phyloP scores from a whole-genome alignment of 2,329 filamentous ascomycete genomes.

The Fusarium sp. region DNA sequence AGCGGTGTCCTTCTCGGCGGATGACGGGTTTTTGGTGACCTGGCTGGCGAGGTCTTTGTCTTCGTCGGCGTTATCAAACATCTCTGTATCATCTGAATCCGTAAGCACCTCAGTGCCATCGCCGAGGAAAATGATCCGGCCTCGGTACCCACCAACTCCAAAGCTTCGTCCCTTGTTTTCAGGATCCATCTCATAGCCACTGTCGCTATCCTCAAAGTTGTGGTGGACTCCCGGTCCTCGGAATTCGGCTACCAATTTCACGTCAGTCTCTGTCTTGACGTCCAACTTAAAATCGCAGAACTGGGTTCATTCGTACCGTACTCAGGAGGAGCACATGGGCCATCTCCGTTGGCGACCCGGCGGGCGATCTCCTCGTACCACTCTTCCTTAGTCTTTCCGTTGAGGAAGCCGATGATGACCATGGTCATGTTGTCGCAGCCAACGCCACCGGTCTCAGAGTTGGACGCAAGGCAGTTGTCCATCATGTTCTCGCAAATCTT shows the following conservation, averaged over 20 bases:
- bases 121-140: conserved; percentile 92
- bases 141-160: conserved; percentile 76
- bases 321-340: conserved; percentile 97
- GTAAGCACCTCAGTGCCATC: conserved; percentile 94
- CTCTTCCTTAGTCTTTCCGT: conserved; percentile 93
- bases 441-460: conserved; percentile 96
- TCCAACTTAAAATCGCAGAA: conserved; percentile 8
- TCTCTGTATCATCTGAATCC: conserved; percentile 89
- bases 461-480: conserved; percentile 98
- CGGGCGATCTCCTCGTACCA: conserved; percentile 98
- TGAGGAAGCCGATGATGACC: conserved; percentile 87
- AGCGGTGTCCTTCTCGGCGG: conserved; percentile 43
- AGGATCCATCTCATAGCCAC: conserved; percentile 80
- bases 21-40: conserved; percentile 70
- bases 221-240: conserved; percentile 85
- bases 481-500: conserved; percentile 99
- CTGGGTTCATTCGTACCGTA: conserved; percentile 84
- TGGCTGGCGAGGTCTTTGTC: conserved; percentile 89
- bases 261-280: conserved; percentile 28
- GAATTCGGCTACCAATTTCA: conserved; percentile 74
- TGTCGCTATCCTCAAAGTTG: conserved; percentile 83
- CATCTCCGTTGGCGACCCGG: conserved; percentile 95
- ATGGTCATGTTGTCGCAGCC: conserved; percentile 99
- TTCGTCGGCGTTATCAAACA: conserved; percentile 89
- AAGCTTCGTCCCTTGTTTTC: conserved; percentile 73